These are phyloP conservation scores for Prunus fruticosa DNA, from an alignment of 306 rosid genomes.

Conservation along the genomic window DNA sequence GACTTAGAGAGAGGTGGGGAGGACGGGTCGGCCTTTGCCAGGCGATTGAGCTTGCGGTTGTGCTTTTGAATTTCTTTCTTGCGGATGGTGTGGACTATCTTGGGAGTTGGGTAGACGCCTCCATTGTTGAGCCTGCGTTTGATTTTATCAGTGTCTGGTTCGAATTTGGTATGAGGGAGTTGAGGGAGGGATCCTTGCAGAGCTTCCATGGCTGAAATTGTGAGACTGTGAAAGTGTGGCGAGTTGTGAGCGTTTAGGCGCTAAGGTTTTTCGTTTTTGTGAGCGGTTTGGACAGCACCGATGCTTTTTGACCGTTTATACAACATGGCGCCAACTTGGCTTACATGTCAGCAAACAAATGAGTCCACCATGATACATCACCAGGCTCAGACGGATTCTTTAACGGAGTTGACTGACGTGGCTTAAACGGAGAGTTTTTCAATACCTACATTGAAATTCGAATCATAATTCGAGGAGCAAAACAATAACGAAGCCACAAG, in stretches of 20 bases:
- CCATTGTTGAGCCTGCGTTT: slow-evolving; percentile 48
- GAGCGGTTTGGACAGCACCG: background rate
- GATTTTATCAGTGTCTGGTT: slow-evolving; percentile 61
- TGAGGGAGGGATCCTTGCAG: slow-evolving; percentile 27
- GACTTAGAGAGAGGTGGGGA: slow-evolving; percentile 42
- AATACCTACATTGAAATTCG: too few relatives aligned
- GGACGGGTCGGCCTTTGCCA: slow-evolving; percentile 16
- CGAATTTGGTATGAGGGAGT: slow-evolving; percentile 41
- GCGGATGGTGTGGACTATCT: slow-evolving; percentile 75
- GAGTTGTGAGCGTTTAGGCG: background rate
- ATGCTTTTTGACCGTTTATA: background rate
- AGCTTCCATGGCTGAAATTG: slow-evolving; percentile 51
- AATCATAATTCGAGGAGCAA: too few relatives aligned
- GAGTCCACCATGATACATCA: too few relatives aligned
- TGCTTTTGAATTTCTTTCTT: slow-evolving; percentile 79
- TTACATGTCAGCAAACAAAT: too few relatives aligned
- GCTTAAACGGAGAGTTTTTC: too few relatives aligned
- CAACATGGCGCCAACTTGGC: too few relatives aligned
- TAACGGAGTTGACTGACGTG: too few relatives aligned
- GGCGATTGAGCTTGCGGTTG: slow-evolving; percentile 54
- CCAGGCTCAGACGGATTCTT: too few relatives aligned
- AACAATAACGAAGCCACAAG: too few relatives aligned
- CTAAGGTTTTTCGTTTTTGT: slow-evolving; percentile 18
- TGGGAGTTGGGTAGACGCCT: slow-evolving; percentile 68
- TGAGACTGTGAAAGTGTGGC: background rate